Evolutionary conservation across 2,329 filamentous ascomycete species (phyloP), one percentile per base, ranked within the genome.

Genomic region (Xylariaceae sp.): DNA sequence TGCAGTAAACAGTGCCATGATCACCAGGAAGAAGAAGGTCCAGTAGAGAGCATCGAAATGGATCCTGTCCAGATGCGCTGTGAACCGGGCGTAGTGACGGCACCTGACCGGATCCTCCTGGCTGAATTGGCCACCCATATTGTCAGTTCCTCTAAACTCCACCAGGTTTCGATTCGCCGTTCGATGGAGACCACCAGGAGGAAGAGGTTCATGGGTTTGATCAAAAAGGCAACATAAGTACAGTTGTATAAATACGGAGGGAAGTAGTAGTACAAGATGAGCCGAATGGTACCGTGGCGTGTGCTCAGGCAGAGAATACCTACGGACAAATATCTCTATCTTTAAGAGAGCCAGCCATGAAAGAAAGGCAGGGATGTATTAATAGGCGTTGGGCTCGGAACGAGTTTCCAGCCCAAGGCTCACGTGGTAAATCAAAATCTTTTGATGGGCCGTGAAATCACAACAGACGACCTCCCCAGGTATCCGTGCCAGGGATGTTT

Each of bases 1-100:
- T 7, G 60, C 44, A 7, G 61, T 44, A 31, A 63, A 67, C 18
- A 69, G 53, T 30, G 62, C 53, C 9, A 56, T 13, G 13, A 68
- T 51, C n/a, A 66, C 62, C 0, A 57, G 23, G 16, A 56, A 43
- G 45, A 69, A 70, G 3, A 68, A 48, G 1, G 55, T 42, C 65
- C 65, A 70, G 48, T 65, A 70, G 12, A 67, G 53, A 8, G 51
- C 47, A 38, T 68, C 63, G 32, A 66, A 65, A 34, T 63, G 52
- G 9, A 40, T 17, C 31, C 64, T 53, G 24, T 55, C 53, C 16
- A 70, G 54, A 14, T 56, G 40, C 2, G 56, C 40, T 17, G 64
- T 57, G 43, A 69, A 68, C 26, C 50, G 50, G 11, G 66, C 66
- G 44, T 70, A 68, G 45, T 67, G 59, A 13, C 36, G 33, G 44